Base-by-base conservation (phyloP, 352 stramenopile genomes). In the Aphanomyces euteiches region DNA sequence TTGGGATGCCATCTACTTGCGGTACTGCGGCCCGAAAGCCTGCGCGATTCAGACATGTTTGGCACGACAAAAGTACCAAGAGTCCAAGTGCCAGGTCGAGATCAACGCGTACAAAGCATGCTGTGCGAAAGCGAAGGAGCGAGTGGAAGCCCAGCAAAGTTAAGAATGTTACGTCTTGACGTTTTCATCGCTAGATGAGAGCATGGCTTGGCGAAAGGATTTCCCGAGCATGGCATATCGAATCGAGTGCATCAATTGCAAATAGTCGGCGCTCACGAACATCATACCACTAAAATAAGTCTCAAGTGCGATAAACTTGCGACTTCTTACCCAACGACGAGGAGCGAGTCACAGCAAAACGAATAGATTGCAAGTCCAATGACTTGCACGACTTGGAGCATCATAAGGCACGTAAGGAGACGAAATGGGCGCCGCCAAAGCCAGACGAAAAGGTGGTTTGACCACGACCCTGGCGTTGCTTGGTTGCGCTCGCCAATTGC, bases 11-110 rank as follows among this genome's bases (percentile, higher is more conserved):
- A 19, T 89, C 17, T 92, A 82, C 72, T 78, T 91, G 72, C 76
- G 74, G 7, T 58, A 77, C 41, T 95, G 87, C 73, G 86, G 86
- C 77, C 80, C 86, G 67, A 78, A 89, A 19, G 87, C 85, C 17
- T 95, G 85, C 56, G 83, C 83, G 50, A 93, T 93, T 76, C 87
- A 95, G 76, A 81, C 82, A 68, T 95, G 87, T 78, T 76, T 95
- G 41, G 79, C 90, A 78, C 84, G 81, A 17, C 75, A 74, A 56
- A 76, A 77, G 34, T 93, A 95, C 66, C 84, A 95, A 69, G 84
- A 95, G 70, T 83, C 47, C 73, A 82, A 78, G 58, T 95, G 87
- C 72, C 63, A 72, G 15, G 75, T 74, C 7, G 74, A 81, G 34
- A 90, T 95, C 60, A 72, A 87, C 54, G 77, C 77, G 12, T 93